A percentile compares a stretch with the other conserved stretches of the same genome.
phyloP scores from a whole-genome alignment of 1,284 basidiomycete genomes.

The Ganoderma sinense region DNA sequence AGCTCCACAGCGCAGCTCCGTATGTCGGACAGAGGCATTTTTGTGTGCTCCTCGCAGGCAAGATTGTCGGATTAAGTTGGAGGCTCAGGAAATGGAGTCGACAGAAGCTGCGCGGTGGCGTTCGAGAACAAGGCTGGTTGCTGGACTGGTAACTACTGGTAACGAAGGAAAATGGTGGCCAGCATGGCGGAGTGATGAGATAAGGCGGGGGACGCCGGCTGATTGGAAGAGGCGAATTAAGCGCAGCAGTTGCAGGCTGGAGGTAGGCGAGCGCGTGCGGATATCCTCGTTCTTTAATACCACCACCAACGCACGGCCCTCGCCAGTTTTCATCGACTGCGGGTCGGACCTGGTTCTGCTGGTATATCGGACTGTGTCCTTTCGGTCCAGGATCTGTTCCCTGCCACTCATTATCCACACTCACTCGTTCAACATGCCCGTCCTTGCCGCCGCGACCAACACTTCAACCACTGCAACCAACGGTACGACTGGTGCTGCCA shows the following conservation, averaged over 20 bases:
- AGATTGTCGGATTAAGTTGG: background rate
- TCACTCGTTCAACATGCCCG: conserved; percentile 20
- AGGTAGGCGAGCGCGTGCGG: background rate
- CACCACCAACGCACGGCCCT: conserved; percentile 3
- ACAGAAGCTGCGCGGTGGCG: background rate
- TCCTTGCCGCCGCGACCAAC: conserved; percentile 24
- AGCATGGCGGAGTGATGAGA: conserved; percentile 15
- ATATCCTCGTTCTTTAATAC: conserved; percentile 5
- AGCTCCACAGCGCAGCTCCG: background rate
- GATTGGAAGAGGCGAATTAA: conserved; percentile 1
- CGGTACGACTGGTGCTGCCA: background rate
- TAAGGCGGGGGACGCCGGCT: conserved; percentile 10
- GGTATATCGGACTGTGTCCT: conserved; percentile 5
- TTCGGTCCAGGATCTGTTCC: background rate
- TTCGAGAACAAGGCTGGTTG: background rate
- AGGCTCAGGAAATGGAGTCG: background rate
- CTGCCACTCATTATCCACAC: conserved; percentile 7
- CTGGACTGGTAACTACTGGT: background rate
- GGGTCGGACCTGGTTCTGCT: conserved; percentile 9
- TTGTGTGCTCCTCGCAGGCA: background rate
- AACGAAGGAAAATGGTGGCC: conserved; percentile 5
- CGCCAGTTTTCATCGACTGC: conserved; percentile 13
- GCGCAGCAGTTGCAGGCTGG: background rate
- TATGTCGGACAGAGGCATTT: background rate
- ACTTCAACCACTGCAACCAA: background rate